Conservation (phyloP, 805 yeast species). For the Yamadazyma nakazawae region DNA sequence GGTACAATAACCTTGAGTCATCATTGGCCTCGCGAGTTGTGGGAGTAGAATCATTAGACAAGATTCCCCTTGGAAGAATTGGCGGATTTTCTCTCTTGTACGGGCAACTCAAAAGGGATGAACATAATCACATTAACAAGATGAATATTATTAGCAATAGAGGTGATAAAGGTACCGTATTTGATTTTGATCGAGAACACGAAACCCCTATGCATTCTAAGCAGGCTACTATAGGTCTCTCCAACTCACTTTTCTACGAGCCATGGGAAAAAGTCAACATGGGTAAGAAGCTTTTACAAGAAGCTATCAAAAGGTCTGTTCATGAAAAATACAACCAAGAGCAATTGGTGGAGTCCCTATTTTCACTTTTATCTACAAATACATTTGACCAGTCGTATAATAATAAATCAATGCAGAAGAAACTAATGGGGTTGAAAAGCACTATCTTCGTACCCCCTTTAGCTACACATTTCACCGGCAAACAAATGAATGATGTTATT, state of each 20-base stretch:
- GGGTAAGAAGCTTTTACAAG: conserved; percentile 40
- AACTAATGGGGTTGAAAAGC: conserved; percentile 43
- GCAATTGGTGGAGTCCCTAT: conserved; percentile 47
- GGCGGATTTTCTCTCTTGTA: conserved; percentile 66
- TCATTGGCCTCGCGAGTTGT: conserved; percentile 11
- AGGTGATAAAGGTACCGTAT: conserved; percentile 38
- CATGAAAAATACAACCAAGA: conserved; percentile 26
- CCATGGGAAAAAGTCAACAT: conserved; percentile 73
- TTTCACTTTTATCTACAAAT: conserved; percentile 49
- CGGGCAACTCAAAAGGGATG: conserved; percentile 41
- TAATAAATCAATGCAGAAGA: conserved; percentile 17
- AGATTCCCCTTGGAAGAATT: conserved; percentile 27
- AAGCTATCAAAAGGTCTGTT: conserved; percentile 19
- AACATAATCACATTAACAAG: conserved; percentile 25
- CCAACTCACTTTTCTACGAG: conserved; percentile 61
- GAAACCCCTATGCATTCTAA: not conserved
- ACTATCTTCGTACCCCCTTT: conserved; percentile 76
- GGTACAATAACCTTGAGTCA: conserved; percentile 38
- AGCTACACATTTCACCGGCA: conserved; percentile 17
- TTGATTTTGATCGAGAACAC: conserved; percentile 5
- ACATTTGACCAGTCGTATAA: conserved; percentile 27
- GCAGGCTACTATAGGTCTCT: conserved; percentile 49
- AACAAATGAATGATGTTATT: conserved; percentile 15
- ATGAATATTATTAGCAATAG: conserved; percentile 50
- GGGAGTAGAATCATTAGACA: not conserved